Evolutionary conservation across 441 rosid species (phyloP).

Genomic region (Populus tomentosa): DNA sequence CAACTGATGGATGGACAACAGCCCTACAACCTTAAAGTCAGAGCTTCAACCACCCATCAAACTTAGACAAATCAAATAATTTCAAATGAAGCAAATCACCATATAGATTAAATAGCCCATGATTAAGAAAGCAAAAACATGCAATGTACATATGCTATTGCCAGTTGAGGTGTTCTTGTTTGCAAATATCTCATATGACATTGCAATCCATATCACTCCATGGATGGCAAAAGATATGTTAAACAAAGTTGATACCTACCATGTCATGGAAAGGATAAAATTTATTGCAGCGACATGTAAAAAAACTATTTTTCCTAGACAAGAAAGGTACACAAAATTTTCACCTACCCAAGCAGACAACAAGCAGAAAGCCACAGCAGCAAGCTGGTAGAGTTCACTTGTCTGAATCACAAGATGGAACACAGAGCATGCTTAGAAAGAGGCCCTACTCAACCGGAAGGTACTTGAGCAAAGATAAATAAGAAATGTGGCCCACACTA

Average conservation of each 20-base stretch:
- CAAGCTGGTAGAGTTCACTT: slow-evolving; percentile 96
- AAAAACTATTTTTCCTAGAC: not conserved
- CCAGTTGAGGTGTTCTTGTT: not conserved
- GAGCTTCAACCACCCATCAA: not conserved
- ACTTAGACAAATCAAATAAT: not conserved
- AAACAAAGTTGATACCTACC: not conserved
- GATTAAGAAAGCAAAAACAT: not conserved
- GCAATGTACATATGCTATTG: not conserved
- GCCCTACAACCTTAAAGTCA: not conserved
- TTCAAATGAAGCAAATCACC: not conserved
- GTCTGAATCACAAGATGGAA: slow-evolving; percentile 49
- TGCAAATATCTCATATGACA: not conserved
- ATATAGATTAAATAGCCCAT: not conserved
- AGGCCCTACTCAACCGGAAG: not conserved
- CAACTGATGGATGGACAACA: not conserved
- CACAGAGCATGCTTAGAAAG: not conserved
- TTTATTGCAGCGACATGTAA: not conserved
- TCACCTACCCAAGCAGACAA: slow-evolving; percentile 96
- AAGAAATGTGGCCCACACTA: not conserved
- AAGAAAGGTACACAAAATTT: slow-evolving; percentile 8
- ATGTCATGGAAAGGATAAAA: not conserved
- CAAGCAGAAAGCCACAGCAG: slow-evolving; percentile 96
- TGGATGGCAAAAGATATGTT: not conserved
- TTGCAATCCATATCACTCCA: not conserved
- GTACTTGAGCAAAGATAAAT: not conserved